Percentiles rank a stretch among this genome's conserved stretches.
These are phyloP conservation scores for Diospyros kaki DNA, from an alignment of 148 eudicot genomes.

Conservation along the genomic window DNA sequence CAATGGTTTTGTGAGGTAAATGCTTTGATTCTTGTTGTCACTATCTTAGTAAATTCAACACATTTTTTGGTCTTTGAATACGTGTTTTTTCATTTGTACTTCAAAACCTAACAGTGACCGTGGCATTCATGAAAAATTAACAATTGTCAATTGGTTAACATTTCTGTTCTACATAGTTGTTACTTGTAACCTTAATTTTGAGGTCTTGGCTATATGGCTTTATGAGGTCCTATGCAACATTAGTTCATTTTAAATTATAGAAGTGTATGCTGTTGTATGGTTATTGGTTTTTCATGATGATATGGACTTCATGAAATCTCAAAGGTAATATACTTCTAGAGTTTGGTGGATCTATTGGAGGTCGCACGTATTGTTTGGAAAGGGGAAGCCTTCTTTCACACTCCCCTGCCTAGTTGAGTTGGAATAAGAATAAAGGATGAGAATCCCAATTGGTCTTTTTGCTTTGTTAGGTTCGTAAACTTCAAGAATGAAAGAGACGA, in stretches of 20 bases:
- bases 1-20: conserved; percentile 85
- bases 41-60: not conserved
- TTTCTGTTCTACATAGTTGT: not conserved
- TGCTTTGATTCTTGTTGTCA: not conserved
- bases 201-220: not conserved
- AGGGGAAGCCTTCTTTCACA: not conserved
- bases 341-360: not conserved
- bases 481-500: too few species aligned
- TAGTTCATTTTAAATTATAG: not conserved
- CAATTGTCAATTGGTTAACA: not conserved
- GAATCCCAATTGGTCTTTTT: too few species aligned
- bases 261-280: not conserved
- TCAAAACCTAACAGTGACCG: not conserved
- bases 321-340: not conserved
- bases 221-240: not conserved
- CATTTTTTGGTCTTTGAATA: not conserved
- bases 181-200: not conserved
- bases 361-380: not conserved
- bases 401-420: not conserved
- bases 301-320: not conserved
- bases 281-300: not conserved
- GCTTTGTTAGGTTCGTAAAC: too few species aligned
- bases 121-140: not conserved
- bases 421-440: not conserved
- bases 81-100: not conserved